Conservation (phyloP, 2,329 filamentous ascomycete species). For the Thermochaetoides dissita region DNA sequence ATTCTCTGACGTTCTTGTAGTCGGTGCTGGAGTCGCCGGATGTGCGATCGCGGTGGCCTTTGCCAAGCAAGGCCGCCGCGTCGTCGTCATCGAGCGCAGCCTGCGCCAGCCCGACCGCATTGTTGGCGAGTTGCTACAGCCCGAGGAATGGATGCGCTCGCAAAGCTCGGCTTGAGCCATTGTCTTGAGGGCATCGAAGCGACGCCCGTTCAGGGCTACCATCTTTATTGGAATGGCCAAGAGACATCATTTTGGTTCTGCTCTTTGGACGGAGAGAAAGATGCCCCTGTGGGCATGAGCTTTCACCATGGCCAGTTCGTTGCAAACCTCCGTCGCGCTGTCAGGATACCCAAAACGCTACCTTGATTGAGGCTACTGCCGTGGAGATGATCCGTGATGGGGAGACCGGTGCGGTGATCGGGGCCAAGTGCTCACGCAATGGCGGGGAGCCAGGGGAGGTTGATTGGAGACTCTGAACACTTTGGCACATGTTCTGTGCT, state of each 20-base stretch:
- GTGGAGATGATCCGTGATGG: conserved; percentile 4
- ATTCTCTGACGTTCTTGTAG: conserved; percentile 2
- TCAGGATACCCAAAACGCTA: background rate
- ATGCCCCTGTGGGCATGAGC: conserved; percentile 1
- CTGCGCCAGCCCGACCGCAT: conserved; percentile 7
- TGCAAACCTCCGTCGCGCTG: background rate
- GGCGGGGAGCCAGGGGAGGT: background rate
- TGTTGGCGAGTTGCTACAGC: conserved; percentile 8
- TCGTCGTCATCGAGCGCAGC: conserved; percentile 4
- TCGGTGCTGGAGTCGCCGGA: conserved; percentile 7
- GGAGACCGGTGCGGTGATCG: background rate
- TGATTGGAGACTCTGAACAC: too few relatives aligned
- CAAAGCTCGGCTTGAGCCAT: conserved; percentile 1
- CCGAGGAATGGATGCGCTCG: conserved; percentile 4
- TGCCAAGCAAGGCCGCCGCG: conserved; percentile 3
- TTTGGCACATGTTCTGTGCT: too few relatives aligned
- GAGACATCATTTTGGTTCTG: conserved; percentile 8
- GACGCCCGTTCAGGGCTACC: conserved; percentile 7
- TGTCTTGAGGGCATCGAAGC: conserved; percentile 8
- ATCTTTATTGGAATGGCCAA: conserved; percentile 6
- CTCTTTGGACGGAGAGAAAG: background rate
- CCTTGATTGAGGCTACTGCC: conserved; percentile 2
- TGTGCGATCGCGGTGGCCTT: conserved; percentile 3
- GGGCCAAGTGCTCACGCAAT: background rate
- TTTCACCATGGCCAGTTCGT: conserved; percentile 7